Percentiles rank a stretch among this genome's conserved stretches.
phyloP scores from a whole-genome alignment of 2,329 filamentous ascomycete genomes.

The Hypoxylon sp. region DNA sequence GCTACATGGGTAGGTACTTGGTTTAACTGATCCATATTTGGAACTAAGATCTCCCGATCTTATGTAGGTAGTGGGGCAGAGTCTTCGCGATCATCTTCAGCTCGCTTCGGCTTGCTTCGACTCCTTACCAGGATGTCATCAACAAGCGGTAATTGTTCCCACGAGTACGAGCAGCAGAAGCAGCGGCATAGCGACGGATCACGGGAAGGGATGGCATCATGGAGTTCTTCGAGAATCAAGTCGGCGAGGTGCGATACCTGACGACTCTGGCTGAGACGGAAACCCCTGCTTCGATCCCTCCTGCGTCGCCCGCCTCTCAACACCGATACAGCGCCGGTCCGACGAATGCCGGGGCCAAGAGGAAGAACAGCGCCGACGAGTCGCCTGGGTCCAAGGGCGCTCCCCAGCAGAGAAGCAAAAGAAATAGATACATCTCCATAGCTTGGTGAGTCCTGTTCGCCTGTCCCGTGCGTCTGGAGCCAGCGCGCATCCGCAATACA shows the following conservation, averaged over 20 bases:
- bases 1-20: not conserved
- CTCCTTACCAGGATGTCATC: slow-evolving; percentile 27
- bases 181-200: slow-evolving; percentile 17
- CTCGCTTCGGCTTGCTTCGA: slow-evolving; percentile 13
- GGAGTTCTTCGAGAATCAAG: slow-evolving; percentile 53
- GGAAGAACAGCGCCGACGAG: slow-evolving; percentile 46
- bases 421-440: slow-evolving; percentile 72
- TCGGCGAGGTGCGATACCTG: slow-evolving; percentile 52
- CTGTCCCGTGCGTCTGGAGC: not conserved
- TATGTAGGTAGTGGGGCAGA: slow-evolving; percentile 34
- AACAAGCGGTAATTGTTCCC: slow-evolving; percentile 3
- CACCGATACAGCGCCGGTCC: slow-evolving; percentile 14
- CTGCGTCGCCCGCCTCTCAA: slow-evolving; percentile 39
- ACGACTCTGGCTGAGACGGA: slow-evolving; percentile 46
- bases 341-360: slow-evolving; percentile 40
- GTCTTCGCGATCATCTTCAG: slow-evolving; percentile 24
- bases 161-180: slow-evolving; percentile 7
- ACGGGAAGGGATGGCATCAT: slow-evolving; percentile 42
- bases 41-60: slow-evolving; percentile 27
- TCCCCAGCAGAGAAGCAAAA: slow-evolving; percentile 65
- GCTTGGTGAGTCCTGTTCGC: slow-evolving; percentile 62
- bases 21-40: slow-evolving; percentile 23
- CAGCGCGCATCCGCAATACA: slow-evolving; percentile 7
- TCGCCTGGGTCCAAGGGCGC: slow-evolving; percentile 39
- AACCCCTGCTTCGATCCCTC: slow-evolving; percentile 33